Evolutionary conservation across 306 rosid genomes (phyloP), one percentile per base, ranked within the genome.

Genomic region (Acacia confusa): DNA sequence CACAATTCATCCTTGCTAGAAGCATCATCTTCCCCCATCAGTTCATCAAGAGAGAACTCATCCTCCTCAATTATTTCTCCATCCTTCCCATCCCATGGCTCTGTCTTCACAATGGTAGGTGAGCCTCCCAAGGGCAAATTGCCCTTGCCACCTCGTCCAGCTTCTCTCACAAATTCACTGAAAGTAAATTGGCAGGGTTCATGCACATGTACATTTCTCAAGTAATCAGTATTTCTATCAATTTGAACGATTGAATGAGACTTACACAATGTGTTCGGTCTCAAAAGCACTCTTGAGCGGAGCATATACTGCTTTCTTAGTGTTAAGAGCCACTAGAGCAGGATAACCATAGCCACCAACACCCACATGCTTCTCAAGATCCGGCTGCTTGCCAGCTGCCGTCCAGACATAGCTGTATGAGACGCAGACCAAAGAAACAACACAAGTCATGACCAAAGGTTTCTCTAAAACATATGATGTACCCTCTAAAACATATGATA

Each of bases 341-440:
- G 99, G 99, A 86, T 96, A 96, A 70, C 99, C 99, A 77, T 96
- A 96, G 53, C 99, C 99, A 45, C 99, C 99, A 71, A 96, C 99
- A 80, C 99, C 97, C 5, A 96, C 98, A 70, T 67, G 88, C 76
- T 91, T 87, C 69, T 96, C 99, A 4, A 96, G 97, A 85, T 96
- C 97, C 34, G 90, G 94, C 82, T 96, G 98, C 85, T 91, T 93
- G 30, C 97, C 97, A 0, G 99, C 97, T 27, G 99, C 97, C 65
- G 88, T 88, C 99, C 99, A 96, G 24, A 92, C 92, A 76, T 89
- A 96, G 81, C 99, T 96, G 94, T 72, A 77, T 84, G 3, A 64
- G 24, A 48, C 36, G 77, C 44, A 79, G 16, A 61, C 50, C 44
- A 55, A 22, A 74, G 2, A 4, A 41, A 58, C 43, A 9, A 67